Conservation (phyloP, 108 stramenopile species). For the Pseudonitzschia multistriata region DNA sequence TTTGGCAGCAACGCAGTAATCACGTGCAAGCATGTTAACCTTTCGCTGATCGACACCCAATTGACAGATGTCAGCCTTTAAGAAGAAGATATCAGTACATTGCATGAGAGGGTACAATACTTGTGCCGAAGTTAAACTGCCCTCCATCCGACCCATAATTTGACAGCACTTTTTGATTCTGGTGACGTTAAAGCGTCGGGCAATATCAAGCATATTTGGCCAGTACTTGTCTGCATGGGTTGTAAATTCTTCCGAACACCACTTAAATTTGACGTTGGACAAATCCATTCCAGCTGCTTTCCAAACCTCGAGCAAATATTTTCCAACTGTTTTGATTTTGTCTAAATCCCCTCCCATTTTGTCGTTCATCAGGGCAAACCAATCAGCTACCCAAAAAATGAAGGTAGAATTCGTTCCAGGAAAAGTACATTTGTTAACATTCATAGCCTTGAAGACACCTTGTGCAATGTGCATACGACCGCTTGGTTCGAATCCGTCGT, state of each 20-base stretch:
- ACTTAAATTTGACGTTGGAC: conserved; percentile 95
- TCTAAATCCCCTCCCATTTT: conserved; percentile 98
- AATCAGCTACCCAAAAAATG: conserved; percentile 99
- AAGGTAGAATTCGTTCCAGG: conserved; percentile 87
- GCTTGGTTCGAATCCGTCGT: conserved; percentile 99
- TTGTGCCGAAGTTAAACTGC: conserved; percentile 92
- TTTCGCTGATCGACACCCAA: conserved; percentile 98
- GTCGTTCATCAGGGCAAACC: conserved; percentile 99
- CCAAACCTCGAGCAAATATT: conserved; percentile 99
- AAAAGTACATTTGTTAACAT: conserved; percentile 93
- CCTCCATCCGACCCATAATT: conserved; percentile 98
- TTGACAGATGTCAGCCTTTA: conserved; percentile 99
- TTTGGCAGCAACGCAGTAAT: conserved; percentile 93
- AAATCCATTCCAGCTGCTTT: conserved; percentile 99
- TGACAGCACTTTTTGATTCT: conserved; percentile 97
- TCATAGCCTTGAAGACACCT: conserved; percentile 94
- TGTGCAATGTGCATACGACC: conserved; percentile 99
- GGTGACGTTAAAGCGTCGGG: conserved; percentile 90
- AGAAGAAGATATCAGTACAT: conserved; percentile 99
- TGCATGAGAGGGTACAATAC: conserved; percentile 98
- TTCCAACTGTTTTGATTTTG: conserved; percentile 92
- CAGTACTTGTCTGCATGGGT: conserved; percentile 85
- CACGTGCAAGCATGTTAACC: conserved; percentile 99
- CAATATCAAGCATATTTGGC: conserved; percentile 97
- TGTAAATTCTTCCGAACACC: conserved; percentile 98